These are phyloP conservation scores for Magnusiomyces starmeri DNA, from an alignment of 1,139 yeast genomes.

Conservation along the genomic window DNA sequence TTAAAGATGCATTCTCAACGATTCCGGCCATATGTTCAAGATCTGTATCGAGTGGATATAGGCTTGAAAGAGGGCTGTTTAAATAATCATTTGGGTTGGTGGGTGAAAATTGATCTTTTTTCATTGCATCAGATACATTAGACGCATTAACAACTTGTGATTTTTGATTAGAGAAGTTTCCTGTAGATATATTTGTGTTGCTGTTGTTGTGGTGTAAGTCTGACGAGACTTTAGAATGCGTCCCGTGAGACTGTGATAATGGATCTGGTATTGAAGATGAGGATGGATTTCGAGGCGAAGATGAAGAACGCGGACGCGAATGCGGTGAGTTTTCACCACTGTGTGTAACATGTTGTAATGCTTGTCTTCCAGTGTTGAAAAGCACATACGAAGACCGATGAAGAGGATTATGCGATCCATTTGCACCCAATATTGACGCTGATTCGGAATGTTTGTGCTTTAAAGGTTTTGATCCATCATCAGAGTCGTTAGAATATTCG, in stretches of 20 bases:
- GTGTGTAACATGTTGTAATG: conserved; percentile 1
- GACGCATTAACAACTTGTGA: background rate
- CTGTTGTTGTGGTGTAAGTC: too few relatives aligned
- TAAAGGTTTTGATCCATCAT: conserved; percentile 8
- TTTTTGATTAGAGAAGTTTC: background rate
- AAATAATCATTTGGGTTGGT: background rate
- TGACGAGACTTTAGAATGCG: background rate
- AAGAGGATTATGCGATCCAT: conserved; percentile 10
- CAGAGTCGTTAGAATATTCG: conserved; percentile 23
- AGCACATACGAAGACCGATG: conserved; percentile 10
- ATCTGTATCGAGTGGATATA: conserved; percentile 13
- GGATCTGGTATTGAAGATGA: background rate
- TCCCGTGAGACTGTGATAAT: background rate
- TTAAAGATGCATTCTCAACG: too few relatives aligned
- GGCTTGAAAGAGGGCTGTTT: too few relatives aligned
- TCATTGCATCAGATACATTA: background rate
- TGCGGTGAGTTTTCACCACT: background rate
- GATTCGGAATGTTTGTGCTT: conserved; percentile 14
- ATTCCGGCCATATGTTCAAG: conserved; percentile 14
- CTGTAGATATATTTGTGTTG: background rate
- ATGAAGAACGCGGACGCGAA: background rate
- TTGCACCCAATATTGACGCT: conserved; percentile 10
- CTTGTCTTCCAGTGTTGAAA: conserved; percentile 15
- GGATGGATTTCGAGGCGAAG: background rate
- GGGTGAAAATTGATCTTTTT: background rate